Evolutionary conservation across 2,329 filamentous ascomycete species (phyloP), one percentile per base, ranked within the genome.

Genomic region (Drechslerella dactyloides): DNA sequence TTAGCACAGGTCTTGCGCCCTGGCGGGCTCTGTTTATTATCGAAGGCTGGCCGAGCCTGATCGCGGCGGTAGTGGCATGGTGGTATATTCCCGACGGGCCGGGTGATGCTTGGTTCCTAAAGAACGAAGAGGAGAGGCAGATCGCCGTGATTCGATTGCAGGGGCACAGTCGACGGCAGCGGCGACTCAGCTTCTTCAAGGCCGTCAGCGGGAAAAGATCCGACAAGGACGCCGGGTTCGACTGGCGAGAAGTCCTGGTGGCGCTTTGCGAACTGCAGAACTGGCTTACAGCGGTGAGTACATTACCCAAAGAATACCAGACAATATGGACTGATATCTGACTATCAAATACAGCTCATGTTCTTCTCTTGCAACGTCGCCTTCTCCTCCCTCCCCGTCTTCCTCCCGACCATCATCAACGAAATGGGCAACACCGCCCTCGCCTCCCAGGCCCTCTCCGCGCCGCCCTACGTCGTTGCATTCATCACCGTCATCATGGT

Each of bases 371-470:
- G 83, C 80, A 86, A 86, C 77, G 86, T 89, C 69, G 87, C 86
- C 51, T 90, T 87, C 78, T 84, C 85, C 4, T 87, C 85, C 1
- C 81, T 89, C 2, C 85, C 87, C 0, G 85, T 88, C 1, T 89
- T 88, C 75, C 81, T 89, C 1, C 87, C 87, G 0, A 84, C 85
- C 1, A 87, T 89, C 74, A 80, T 89, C 13, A 79, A 82, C 54
- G 82, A 85, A 69, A 89, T 91, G 86, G 89, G 89, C 8, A 91
- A 88, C 79, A 84, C 83, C 0, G 81, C 83, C 13, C 83, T 90
- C 70, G 82, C 86, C 66, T 87, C 89, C 0, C 89, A 92, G 79
- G 89, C 89, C 0, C 83, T 92, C 11, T 88, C 87, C 0, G 88
- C 88, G 0, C 89, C 89, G 0, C 88, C 89, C 0, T 90, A 89